Base-by-base conservation (phyloP, 306 rosid species). In the Vicia sativa region DNA sequence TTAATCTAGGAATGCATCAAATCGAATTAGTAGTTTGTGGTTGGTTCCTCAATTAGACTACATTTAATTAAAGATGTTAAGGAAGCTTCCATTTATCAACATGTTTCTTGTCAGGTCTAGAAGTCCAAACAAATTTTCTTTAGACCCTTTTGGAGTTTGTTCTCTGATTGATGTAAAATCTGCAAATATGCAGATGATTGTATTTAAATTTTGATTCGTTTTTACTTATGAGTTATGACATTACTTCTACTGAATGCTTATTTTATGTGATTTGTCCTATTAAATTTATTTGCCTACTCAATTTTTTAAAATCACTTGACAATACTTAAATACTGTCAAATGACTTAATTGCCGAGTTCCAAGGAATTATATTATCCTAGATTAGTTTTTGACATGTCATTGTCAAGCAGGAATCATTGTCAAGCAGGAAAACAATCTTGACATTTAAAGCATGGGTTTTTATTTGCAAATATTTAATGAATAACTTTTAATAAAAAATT, bases 131-230 rank as follows among this genome's bases (percentile, higher is more conserved):
- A 49, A 53, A 38, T 46, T 69, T 65, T 28, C n/a, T 21, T 4
- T 11, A 21, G 35, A 6, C 16, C 43, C 43, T 8, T 13, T 28
- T 49, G 42, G 50, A 63, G 28, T 34, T 6, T 56, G 71, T 15
- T 55, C 52, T 53, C 14, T 34, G 45, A 10, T 67, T 34, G 39
- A 12, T 49, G 79, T 70, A 62, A 62, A 70, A 69, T 37, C 79
- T 75, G 82, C 78, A 68, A 55, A 46, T 45, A 26, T 75, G 80
- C 82, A 56, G 73, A 65, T 73, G 80, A 11, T 58, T 85, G 86
- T 77, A 71, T 60, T 29, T 72, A 50, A 48, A 56, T 43, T 45
- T n/a, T 76, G 49, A 21, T 64, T 67, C 35, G 14, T 31, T 11
- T 28, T 42, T 70, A 57, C 31, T 60, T 61, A 25, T 25, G 45